phyloP scores from a whole-genome alignment of 257 asterid genomes.

The Solanum corneliomulleri region DNA sequence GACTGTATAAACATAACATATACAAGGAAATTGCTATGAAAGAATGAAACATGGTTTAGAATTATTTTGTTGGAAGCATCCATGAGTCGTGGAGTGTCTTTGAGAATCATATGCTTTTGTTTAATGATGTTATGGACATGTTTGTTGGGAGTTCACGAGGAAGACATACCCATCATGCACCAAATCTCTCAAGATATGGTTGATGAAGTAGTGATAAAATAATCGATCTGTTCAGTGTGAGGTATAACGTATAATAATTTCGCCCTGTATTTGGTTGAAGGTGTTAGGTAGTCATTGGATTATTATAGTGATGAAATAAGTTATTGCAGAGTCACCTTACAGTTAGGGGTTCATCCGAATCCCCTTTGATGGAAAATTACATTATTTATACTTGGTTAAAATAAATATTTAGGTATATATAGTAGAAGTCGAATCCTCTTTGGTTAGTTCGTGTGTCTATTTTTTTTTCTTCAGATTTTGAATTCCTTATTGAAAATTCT shows the following conservation, averaged over 20 bases:
- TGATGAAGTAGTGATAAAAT: background rate
- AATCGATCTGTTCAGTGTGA: background rate
- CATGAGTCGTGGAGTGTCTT: background rate
- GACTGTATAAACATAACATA: background rate
- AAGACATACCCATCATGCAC: background rate
- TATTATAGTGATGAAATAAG: background rate
- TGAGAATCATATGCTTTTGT: background rate
- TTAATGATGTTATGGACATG: background rate
- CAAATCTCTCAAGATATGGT: background rate
- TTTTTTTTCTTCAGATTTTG: too few relatives aligned
- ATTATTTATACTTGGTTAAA: too few relatives aligned
- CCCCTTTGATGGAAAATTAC: accelerated
- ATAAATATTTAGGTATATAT: too few relatives aligned
- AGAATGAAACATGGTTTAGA: background rate
- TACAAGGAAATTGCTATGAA: background rate
- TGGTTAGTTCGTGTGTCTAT: too few relatives aligned
- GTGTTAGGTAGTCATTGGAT: background rate
- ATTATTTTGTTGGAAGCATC: background rate
- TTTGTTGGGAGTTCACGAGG: background rate
- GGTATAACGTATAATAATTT: background rate
- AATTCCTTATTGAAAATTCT: too few relatives aligned
- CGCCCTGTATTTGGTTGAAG: background rate
- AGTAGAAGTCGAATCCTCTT: too few relatives aligned
- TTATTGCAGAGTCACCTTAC: too few relatives aligned
- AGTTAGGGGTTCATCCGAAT: too few relatives aligned